phyloP scores from a whole-genome alignment of 257 asterid species.

The Penstemon eatonii region DNA sequence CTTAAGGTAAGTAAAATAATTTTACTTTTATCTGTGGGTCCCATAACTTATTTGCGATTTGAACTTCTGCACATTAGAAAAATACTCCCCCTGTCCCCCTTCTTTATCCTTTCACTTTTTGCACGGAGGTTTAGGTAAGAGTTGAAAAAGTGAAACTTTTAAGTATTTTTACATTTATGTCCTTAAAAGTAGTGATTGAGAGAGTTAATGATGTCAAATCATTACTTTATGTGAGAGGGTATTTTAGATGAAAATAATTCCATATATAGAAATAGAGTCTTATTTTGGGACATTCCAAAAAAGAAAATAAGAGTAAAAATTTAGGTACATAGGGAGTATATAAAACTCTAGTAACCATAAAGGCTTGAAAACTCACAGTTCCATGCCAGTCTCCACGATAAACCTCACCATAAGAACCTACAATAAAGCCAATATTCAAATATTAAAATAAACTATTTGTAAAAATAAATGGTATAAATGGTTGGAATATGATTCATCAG shows the following conservation, averaged over 20 bases:
- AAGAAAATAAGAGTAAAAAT: not conserved
- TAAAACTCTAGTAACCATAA: slow-evolving; percentile 23
- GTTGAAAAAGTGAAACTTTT: too few species aligned
- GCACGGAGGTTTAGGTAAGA: too few species aligned
- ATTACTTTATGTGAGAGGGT: too few species aligned
- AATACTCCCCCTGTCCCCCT: not conserved
- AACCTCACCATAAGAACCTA: slow-evolving; percentile 98
- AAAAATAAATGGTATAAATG: slow-evolving; percentile 21
- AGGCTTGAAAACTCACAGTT: slow-evolving; percentile 70
- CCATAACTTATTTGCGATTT: not conserved
- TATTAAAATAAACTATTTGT: slow-evolving; percentile 21
- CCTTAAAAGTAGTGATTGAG: too few species aligned
- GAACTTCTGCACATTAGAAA: not conserved
- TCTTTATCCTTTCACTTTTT: too few species aligned
- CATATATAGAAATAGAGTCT: too few species aligned
- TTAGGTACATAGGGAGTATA: not conserved
- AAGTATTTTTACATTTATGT: too few species aligned
- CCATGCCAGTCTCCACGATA: slow-evolving; percentile 98
- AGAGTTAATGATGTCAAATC: too few species aligned
- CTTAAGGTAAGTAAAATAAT: not conserved
- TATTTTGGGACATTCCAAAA: not conserved
- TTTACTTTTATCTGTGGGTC: slow-evolving; percentile 2
- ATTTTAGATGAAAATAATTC: too few species aligned
- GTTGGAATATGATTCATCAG: slow-evolving; percentile 26
- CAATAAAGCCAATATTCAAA: slow-evolving; percentile 30